phyloP scores from a whole-genome alignment of 805 yeast species.

The Cephaloascus albidus region DNA sequence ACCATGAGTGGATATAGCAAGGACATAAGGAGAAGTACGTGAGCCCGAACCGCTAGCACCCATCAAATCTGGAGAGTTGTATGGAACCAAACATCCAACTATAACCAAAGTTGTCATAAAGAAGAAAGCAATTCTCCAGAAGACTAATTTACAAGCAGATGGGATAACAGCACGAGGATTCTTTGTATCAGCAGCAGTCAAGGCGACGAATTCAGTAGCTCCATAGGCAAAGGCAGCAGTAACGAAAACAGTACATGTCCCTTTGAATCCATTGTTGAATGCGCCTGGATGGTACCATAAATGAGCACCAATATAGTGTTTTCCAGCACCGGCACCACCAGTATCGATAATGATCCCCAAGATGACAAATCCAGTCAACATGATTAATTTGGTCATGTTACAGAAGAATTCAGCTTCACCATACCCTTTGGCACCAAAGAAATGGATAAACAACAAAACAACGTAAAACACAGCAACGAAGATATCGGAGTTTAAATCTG shows the following conservation, averaged over 20 bases:
- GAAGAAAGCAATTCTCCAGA: constrained; percentile 25
- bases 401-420: constrained; percentile 33
- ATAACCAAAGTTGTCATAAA: constrained; percentile 28
- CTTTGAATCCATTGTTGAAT: constrained; percentile 24
- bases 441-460: constrained; percentile 33
- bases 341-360: constrained; percentile 29
- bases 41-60: constrained; percentile 16
- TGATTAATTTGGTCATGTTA: constrained; percentile 24
- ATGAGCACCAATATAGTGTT: constrained; percentile 27
- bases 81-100: constrained; percentile 23
- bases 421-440: constrained; percentile 36
- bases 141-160: constrained; percentile 28
- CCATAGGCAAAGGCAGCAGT: constrained; percentile 32
- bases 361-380: constrained; percentile 28
- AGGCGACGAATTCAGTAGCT: constrained; percentile 28
- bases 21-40: constrained; percentile 31
- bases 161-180: constrained; percentile 30
- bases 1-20: constrained; percentile 31
- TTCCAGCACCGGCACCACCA: constrained; percentile 21
- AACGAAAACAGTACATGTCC: constrained; percentile 26
- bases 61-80: constrained; percentile 16
- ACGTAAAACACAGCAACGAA: constrained; percentile 45
- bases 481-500: constrained; percentile 43
- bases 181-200: constrained; percentile 26
- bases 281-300: constrained; percentile 32